Evolutionary conservation across 2,329 filamentous ascomycete genomes (phyloP).

Genomic region (Diplocarpon mali): DNA sequence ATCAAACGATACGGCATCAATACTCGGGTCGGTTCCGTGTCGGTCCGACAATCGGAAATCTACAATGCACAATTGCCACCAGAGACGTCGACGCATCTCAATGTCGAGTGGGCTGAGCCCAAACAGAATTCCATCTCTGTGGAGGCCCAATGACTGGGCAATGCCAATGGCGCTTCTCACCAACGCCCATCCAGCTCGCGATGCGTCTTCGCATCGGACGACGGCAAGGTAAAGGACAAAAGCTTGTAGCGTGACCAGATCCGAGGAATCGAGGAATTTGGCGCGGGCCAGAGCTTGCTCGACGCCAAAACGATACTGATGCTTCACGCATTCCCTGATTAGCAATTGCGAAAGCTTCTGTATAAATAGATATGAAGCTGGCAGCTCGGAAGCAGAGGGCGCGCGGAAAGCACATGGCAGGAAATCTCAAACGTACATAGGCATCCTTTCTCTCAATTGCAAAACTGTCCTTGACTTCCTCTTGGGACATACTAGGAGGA

Average conservation of each 20-base stretch:
- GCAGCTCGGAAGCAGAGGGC: too few species aligned
- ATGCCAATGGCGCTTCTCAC: slow-evolving; percentile 48
- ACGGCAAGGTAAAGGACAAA: slow-evolving; percentile 46
- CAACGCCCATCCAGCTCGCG: slow-evolving; percentile 50
- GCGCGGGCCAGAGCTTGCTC: slow-evolving; percentile 51
- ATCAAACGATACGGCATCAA: background rate
- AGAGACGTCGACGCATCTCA: slow-evolving; percentile 49
- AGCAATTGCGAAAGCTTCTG: background rate
- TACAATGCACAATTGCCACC: slow-evolving; percentile 49
- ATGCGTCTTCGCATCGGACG: slow-evolving; percentile 39
- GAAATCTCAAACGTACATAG: background rate
- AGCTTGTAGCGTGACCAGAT: slow-evolving; percentile 49
- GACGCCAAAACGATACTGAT: slow-evolving; percentile 34
- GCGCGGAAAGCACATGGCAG: too few species aligned
- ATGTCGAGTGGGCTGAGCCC: slow-evolving; percentile 37
- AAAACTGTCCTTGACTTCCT: slow-evolving; percentile 3
- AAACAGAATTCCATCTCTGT: slow-evolving; percentile 32
- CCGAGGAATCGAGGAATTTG: slow-evolving; percentile 47
- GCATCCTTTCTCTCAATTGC: background rate
- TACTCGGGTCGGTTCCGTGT: slow-evolving; percentile 2
- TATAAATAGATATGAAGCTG: too few species aligned
- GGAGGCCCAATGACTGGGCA: slow-evolving; percentile 33
- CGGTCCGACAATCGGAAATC: slow-evolving; percentile 42
- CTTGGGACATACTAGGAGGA: background rate
- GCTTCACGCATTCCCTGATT: background rate